Percentiles rank a stretch among this genome's conserved stretches.
phyloP scores from a whole-genome alignment of 768 basidiomycete species.

The Lentinus tigrinus region DNA sequence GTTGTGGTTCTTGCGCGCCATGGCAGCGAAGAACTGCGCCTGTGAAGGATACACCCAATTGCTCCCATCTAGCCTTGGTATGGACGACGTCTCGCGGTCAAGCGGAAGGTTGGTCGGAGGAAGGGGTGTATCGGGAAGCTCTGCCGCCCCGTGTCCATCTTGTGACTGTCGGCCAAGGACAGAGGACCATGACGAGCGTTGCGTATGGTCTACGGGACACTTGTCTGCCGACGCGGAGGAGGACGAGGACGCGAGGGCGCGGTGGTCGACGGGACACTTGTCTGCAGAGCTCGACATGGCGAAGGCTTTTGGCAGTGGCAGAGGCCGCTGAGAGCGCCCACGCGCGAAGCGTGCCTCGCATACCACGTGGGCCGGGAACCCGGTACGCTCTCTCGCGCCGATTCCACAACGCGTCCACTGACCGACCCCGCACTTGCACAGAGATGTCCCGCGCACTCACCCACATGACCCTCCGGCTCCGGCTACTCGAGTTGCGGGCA shows the following conservation, averaged over 20 bases:
- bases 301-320: background rate
- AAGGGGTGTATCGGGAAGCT: constrained; percentile 34
- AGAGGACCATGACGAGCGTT: constrained; percentile 35
- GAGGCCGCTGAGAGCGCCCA: background rate
- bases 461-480: constrained; percentile 11
- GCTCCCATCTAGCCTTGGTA: constrained; percentile 67
- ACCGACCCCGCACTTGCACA: too few relatives aligned
- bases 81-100: constrained; percentile 83
- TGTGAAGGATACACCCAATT: constrained; percentile 99
- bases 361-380: background rate
- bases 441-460: background rate
- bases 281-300: constrained; percentile 15
- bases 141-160: constrained; percentile 35
- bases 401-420: too few relatives aligned
- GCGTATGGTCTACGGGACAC: constrained; percentile 69
- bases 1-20: constrained; percentile 91
- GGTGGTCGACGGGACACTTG: constrained; percentile 34
- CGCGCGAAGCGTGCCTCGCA: background rate
- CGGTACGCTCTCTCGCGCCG: background rate
- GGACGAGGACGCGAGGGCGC: constrained; percentile 22
- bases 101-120: constrained; percentile 47
- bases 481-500: background rate
- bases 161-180: constrained; percentile 17
- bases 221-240: constrained; percentile 25
- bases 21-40: constrained; percentile 97